phyloP scores from a whole-genome alignment of 305 asterid genomes.

The Rubia tinctorum region DNA sequence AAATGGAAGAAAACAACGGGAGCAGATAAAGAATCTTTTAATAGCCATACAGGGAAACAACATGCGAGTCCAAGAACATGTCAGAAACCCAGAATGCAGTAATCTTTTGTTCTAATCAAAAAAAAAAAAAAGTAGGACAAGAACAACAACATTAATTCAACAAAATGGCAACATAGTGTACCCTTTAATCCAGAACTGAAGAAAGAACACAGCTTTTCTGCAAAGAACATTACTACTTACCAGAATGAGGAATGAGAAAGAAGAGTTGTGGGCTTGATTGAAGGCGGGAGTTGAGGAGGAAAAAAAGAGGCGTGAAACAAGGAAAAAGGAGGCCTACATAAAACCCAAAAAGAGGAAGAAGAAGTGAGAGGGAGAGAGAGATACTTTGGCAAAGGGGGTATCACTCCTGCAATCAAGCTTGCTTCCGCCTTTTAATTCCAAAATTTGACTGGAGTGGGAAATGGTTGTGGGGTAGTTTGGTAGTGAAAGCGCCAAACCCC shows the following conservation, averaged over 20 bases:
- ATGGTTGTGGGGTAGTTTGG: constrained; percentile 11
- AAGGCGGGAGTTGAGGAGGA: constrained; percentile 47
- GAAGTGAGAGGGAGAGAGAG: background rate
- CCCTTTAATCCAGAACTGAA: background rate
- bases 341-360: background rate
- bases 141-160: background rate
- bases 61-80: background rate
- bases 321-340: constrained; percentile 7
- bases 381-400: constrained; percentile 2
- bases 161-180: background rate
- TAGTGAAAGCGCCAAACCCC: background rate
- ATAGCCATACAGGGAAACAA: background rate
- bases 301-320: constrained; percentile 16
- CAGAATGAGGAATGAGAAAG: constrained; percentile 2
- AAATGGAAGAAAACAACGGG: background rate
- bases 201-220: constrained; percentile 5
- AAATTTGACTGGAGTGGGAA: background rate
- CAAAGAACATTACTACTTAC: constrained; percentile 7
- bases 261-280: constrained; percentile 39
- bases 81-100: constrained; percentile 8
- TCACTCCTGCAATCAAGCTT: constrained; percentile 11
- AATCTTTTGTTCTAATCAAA: background rate
- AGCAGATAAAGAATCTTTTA: background rate
- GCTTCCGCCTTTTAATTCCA: constrained; percentile 11
- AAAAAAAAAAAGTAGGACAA: no score